These are phyloP conservation scores for Wickerhamomyces rabaulensis DNA, from an alignment of 805 yeast genomes.

Conservation along the genomic window DNA sequence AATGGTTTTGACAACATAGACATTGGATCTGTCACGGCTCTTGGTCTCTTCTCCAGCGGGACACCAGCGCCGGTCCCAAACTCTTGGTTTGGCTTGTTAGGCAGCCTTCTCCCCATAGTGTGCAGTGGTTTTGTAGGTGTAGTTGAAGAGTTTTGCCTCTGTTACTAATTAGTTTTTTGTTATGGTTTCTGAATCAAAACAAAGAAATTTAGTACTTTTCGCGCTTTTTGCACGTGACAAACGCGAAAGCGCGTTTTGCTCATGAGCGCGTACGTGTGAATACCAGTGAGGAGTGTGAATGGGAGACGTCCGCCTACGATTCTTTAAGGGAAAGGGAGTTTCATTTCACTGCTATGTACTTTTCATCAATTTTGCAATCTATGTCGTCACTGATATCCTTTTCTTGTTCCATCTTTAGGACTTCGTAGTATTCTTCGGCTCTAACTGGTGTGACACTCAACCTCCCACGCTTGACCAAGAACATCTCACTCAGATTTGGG, in stretches of 20 bases:
- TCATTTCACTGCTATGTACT: constrained; percentile 10
- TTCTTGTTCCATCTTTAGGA: constrained; percentile 31
- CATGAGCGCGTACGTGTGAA: not conserved
- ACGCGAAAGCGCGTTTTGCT: constrained; percentile 2
- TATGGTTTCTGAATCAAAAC: constrained; percentile 1
- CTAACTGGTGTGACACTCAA: constrained; percentile 49
- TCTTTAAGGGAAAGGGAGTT: not conserved
- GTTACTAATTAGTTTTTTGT: constrained; percentile 3
- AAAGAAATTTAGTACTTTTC: not conserved
- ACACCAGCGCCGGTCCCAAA: constrained; percentile 71
- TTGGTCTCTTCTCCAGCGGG: constrained; percentile 48
- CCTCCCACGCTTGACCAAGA: constrained; percentile 43
- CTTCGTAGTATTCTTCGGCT: constrained; percentile 33
- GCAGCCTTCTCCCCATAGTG: constrained; percentile 33
- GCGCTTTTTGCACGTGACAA: constrained; percentile 2
- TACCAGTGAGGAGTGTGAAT: no score
- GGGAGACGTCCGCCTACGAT: no score
- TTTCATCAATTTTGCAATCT: constrained; percentile 27
- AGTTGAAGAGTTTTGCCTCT: not conserved
- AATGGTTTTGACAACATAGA: constrained; percentile 60
- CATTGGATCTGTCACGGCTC: constrained; percentile 47
- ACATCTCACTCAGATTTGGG: constrained; percentile 33
- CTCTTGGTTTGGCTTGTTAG: constrained; percentile 39
- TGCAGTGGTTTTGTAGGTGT: not conserved
- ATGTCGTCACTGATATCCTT: constrained; percentile 25